Percentiles rank a stretch among this genome's conserved stretches.
phyloP scores from a whole-genome alignment of 768 basidiomycete genomes.

The Tylopilus sp. region DNA sequence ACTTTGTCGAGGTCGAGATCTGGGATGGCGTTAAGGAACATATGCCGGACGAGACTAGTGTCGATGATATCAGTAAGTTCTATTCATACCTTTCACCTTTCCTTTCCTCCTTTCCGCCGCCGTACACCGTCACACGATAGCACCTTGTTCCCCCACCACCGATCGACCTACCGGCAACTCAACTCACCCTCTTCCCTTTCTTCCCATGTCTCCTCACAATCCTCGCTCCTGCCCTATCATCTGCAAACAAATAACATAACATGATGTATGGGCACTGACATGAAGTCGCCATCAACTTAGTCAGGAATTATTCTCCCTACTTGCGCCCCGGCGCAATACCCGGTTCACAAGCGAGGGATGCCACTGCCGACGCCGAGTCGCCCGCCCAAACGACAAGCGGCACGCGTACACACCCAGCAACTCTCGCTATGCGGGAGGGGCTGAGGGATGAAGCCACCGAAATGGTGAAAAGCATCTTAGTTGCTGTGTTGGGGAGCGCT shows the following conservation, averaged over 20 bases:
- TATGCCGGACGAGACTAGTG: conserved; percentile 62
- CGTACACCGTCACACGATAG: conserved; percentile 18
- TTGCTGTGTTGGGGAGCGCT: conserved; percentile 12
- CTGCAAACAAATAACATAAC: conserved; percentile 21
- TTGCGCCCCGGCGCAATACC: conserved; percentile 39
- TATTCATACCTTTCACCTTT: conserved; percentile 13
- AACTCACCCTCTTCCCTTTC: conserved; percentile 28
- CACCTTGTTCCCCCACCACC: conserved; percentile 21
- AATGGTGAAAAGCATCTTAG: conserved; percentile 64
- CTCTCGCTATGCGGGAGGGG: conserved; percentile 63
- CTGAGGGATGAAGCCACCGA: conserved; percentile 63
- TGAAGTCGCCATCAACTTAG: conserved; percentile 84
- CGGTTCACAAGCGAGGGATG: conserved; percentile 4
- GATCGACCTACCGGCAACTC: conserved; percentile 22
- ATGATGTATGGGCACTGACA: conserved; percentile 56
- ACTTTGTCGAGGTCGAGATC: conserved; percentile 58
- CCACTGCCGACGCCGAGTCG: conserved; percentile 2
- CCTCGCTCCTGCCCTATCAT: conserved; percentile 34
- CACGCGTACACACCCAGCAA: conserved; percentile 57
- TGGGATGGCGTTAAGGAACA: conserved; percentile 73
- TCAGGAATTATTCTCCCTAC: conserved; percentile 89
- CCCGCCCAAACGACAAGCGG: conserved; percentile 39
- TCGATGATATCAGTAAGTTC: conserved; percentile 88
- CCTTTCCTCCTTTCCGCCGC: conserved; percentile 21
- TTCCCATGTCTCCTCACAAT: conserved; percentile 12